Base-by-base conservation (phyloP, 768 basidiomycete genomes). In the Hygrocybe coccinea region DNA sequence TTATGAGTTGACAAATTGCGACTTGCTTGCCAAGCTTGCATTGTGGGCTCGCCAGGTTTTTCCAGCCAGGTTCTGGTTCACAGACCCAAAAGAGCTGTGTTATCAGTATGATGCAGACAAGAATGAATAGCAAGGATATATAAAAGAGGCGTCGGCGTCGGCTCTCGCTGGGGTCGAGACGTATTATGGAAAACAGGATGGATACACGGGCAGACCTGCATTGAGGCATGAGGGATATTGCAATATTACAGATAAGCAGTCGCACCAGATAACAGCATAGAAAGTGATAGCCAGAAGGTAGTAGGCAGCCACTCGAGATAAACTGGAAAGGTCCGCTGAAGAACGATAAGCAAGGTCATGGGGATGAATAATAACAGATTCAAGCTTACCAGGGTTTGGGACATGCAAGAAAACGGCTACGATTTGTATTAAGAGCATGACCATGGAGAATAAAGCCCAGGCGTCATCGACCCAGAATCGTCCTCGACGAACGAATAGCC, bases 141-240 rank as follows among this genome's bases (percentile, higher is more conserved):
- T 64, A 63, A 11, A 62, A 52, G 0, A 74, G 64, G 12, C 59
- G 57, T 25, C 52, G 56, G 10, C 67, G 65, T 46, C 70, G 64
- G 3, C 38, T 41, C 7, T 37, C 55, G 48, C 72, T 71, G 1
- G 77, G 76, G 51, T 78, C 76, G 60, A 82, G 72, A 35, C 81
- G 78, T 51, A 81, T 76, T 55, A 83, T 72, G 7, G 80, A 81
- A 66, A 79, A 79, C 6, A 83, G 65, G 43, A 81, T 80, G 22
- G 79, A 75, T n/a, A 80, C 66, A 15, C 80, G 74, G 2, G 80
- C 69, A 34, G 67, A 72, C 76, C 78, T 78, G 50, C 11, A 22
- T 17, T 12, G 11, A 22, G 29, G 8, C 29, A 8, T 9, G 9
- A 25, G 29, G 29, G 8, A 4, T 29, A 29, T 29, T 29, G 29